phyloP scores from a whole-genome alignment of 2,329 filamentous ascomycete species.

The Trichoderma sp. region DNA sequence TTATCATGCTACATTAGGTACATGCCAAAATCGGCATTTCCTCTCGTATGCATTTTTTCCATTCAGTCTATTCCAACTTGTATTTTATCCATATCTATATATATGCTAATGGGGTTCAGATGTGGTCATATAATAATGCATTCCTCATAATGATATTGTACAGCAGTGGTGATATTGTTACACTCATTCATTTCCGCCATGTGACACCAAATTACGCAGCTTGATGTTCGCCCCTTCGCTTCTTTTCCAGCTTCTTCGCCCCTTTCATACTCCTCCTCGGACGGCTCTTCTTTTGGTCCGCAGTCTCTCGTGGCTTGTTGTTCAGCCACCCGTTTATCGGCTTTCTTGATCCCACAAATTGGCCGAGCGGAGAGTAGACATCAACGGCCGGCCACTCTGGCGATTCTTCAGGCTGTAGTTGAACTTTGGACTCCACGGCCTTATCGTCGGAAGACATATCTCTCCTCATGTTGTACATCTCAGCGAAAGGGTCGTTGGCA shows the following conservation, averaged over 20 bases:
- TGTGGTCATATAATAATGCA: conserved; percentile 4
- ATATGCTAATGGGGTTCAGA: not conserved
- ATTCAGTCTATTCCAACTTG: not conserved
- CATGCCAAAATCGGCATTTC: not conserved
- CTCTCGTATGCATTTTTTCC: not conserved
- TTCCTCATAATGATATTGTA: conserved; percentile 21
- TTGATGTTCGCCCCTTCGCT: conserved; percentile 36
- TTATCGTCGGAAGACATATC: conserved; percentile 26
- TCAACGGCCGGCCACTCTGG: conserved; percentile 72
- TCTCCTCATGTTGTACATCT: conserved; percentile 37
- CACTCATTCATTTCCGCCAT: conserved; percentile 11
- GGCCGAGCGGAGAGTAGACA: conserved; percentile 83
- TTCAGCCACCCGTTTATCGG: conserved; percentile 75
- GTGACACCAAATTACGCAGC: conserved; percentile 22
- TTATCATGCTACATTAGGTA: not conserved
- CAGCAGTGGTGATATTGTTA: not conserved
- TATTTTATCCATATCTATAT: not conserved
- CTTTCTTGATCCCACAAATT: conserved; percentile 67
- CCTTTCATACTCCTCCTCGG: conserved; percentile 74
- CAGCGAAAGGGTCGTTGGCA: conserved; percentile 34
- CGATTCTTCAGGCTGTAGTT: conserved; percentile 33
- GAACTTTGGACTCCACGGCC: conserved; percentile 4
- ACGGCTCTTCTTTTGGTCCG: conserved; percentile 55
- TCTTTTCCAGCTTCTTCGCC: conserved; percentile 48
- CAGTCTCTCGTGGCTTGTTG: conserved; percentile 58